Evolutionary conservation across 2,329 filamentous ascomycete species (phyloP).

Genomic region (Colletotrichum plurivorum): DNA sequence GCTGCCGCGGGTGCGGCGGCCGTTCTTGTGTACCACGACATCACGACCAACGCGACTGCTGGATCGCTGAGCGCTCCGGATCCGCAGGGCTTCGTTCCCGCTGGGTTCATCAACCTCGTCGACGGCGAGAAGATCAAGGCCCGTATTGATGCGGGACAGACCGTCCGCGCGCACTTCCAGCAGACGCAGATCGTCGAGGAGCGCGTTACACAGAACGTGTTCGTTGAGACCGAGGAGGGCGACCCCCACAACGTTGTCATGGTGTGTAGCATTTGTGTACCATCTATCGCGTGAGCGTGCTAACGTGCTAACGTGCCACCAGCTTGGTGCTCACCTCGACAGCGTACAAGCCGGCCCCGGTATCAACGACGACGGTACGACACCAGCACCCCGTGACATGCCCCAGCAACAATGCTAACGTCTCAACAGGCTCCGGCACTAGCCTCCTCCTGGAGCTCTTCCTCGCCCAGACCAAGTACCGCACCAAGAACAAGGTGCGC

Average conservation of each 20-base stretch:
- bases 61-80: constrained; percentile 47
- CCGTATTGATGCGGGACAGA: constrained; percentile 56
- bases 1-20: constrained; percentile 48
- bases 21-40: constrained; percentile 51
- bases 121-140: constrained; percentile 58
- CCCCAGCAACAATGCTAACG: not conserved
- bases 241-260: constrained; percentile 59
- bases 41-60: constrained; percentile 48
- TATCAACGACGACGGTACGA: constrained; percentile 59
- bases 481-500: constrained; percentile 54
- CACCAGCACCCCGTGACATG: no score
- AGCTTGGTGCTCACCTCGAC: constrained; percentile 61
- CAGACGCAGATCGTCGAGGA: constrained; percentile 54
- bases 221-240: constrained; percentile 61
- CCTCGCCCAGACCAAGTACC: constrained; percentile 54
- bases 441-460: constrained; percentile 58
- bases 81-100: constrained; percentile 48
- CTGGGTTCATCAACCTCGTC: constrained; percentile 50
- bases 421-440: constrained; percentile 52
- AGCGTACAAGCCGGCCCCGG: constrained; percentile 60
- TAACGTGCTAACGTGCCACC: not conserved
- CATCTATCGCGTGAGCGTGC: no score
- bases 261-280: constrained; percentile 12
- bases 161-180: constrained; percentile 52
- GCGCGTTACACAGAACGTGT: constrained; percentile 59